These are phyloP conservation scores for Acmispon strigosus DNA, from an alignment of 306 rosid genomes.

Conservation along the genomic window DNA sequence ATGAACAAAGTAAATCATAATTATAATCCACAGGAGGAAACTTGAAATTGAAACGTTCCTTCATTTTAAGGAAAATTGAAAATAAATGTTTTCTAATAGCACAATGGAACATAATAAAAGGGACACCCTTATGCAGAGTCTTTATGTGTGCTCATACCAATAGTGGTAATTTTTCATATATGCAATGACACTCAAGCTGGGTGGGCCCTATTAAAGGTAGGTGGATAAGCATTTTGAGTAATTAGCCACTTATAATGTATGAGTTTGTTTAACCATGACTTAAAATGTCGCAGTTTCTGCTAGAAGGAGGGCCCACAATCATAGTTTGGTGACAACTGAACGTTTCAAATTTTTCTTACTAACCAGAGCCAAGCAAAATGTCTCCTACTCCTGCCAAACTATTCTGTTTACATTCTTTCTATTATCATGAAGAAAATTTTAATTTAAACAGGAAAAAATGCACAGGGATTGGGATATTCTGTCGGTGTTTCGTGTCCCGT, in stretches of 20 bases:
- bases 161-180: background rate
- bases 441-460: background rate
- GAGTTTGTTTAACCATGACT: slow-evolving; percentile 4
- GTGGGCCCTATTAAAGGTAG: slow-evolving; percentile 15
- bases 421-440: background rate
- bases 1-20: background rate
- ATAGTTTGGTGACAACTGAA: background rate
- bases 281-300: slow-evolving; percentile 21
- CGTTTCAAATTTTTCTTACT: slow-evolving; percentile 28
- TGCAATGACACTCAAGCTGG: background rate
- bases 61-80: background rate
- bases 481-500: too few relatives aligned
- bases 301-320: slow-evolving; percentile 18
- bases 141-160: background rate
- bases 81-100: background rate
- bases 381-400: slow-evolving; percentile 23
- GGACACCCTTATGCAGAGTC: background rate
- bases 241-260: background rate
- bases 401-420: background rate
- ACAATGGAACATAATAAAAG: background rate
- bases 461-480: too few relatives aligned
- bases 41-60: background rate
- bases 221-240: slow-evolving; percentile 21
- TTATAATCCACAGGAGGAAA: background rate
- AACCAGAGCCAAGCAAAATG: background rate